Percentiles rank a stretch among this genome's conserved stretches.
phyloP scores from a whole-genome alignment of 208 protist species.

The Polymyxa betae region DNA sequence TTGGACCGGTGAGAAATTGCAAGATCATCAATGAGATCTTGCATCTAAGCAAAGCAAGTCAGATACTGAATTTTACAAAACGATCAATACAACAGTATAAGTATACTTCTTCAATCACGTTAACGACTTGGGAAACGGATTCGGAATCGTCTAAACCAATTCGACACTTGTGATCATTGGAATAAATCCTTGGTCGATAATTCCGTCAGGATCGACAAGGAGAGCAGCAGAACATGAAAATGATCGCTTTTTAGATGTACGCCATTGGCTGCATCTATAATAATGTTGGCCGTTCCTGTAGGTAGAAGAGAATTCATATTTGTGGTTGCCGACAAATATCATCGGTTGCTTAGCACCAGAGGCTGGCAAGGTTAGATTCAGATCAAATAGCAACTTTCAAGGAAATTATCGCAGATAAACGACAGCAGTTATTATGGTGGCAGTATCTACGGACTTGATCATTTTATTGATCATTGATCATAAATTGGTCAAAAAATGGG shows the following conservation, averaged over 20 bases:
- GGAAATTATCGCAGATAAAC: no score
- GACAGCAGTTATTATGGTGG: no score
- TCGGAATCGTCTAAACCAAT: background rate
- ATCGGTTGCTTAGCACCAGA: no score
- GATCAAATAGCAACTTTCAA: no score
- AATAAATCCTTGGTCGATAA: no score
- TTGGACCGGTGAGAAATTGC: background rate
- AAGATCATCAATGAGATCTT: background rate
- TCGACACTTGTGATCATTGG: background rate
- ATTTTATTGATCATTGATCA: no score
- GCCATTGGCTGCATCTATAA: background rate
- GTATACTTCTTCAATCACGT: background rate
- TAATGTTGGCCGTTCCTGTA: background rate
- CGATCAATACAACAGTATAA: background rate
- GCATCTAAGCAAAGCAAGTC: background rate
- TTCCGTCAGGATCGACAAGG: background rate
- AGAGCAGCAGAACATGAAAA: background rate
- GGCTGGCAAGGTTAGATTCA: no score
- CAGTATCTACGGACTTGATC: no score
- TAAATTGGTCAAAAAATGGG: no score
- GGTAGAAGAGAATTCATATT: no score
- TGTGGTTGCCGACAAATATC: no score
- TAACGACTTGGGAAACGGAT: background rate
- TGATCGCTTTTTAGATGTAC: background rate
- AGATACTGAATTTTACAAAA: background rate